Evolutionary conservation across 257 asterid genomes (phyloP), one percentile per base, ranked within the genome.

Genomic region (Solanum stenotomum): DNA sequence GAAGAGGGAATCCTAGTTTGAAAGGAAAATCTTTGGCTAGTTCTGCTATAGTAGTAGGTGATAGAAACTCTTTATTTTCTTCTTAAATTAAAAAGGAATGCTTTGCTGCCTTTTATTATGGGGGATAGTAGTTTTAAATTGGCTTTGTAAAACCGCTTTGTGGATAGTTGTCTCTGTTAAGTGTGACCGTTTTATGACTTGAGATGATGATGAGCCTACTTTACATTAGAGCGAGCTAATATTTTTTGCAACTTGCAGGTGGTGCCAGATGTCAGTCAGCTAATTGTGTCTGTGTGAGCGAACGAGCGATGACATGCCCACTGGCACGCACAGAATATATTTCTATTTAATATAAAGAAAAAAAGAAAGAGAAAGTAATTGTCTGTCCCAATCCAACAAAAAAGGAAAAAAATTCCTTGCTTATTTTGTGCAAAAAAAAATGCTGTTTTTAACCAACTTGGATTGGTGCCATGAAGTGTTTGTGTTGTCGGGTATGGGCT

Each of bases 1-100:
- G 9, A 18, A 77, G 81, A 25, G 90, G 87, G 90, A 83, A 90
- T 93, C 91, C 92, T 91, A 59, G 68, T 72, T 88, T 49, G 33
- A 23, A 86, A 88, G 81, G 33, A 5, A 35, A 37, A 14, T 33
- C 52, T 33, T 72, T 76, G 6, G 67, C 56, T 70, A 63, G 87
- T 59, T 84, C 61, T n/a, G 27, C 84, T 8, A 3, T 65, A 65
- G 77, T 8, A 85, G 40, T 38, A 85, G 78, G 78, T 65, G 87
- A 44, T 71, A 25, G 40, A 40, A 59, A 40, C 6, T 85, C 25
- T 63, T 85, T 85, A 59, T 35, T 27, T 85, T 84, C 22, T 52
- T 14, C 29, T 85, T 85, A 13, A n/a, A 85, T 85, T 85, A 38
- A n/a, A 67, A 85, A 85, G 40, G 67, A 25, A 40, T 33, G 77